phyloP scores from a whole-genome alignment of 805 yeast species.

The Dipodascus geniculatus region DNA sequence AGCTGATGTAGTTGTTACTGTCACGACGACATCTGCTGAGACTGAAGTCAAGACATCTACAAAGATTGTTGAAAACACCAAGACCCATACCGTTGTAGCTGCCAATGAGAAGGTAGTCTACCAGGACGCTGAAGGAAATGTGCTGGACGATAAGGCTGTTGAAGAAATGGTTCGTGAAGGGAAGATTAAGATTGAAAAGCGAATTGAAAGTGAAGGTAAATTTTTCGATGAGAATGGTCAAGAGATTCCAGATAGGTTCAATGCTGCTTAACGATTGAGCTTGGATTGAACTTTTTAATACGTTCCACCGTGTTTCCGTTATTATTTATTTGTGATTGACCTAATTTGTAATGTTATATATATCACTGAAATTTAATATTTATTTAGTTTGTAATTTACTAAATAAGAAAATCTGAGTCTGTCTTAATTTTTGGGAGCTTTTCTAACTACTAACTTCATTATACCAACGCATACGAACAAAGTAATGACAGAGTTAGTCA shows the following conservation, averaged over 20 bases:
- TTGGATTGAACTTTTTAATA: neutral
- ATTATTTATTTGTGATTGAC: no score
- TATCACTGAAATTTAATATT: no score
- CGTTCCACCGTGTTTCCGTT: no score
- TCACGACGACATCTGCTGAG: slow-evolving; percentile 1
- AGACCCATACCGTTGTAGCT: slow-evolving; percentile 2
- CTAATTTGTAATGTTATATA: no score
- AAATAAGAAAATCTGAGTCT: no score
- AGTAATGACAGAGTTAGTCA: no score
- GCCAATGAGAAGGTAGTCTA: slow-evolving; percentile 19
- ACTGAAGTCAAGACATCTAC: slow-evolving; percentile 5
- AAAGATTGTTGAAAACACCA: neutral
- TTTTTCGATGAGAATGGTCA: slow-evolving; percentile 10
- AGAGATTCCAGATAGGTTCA: slow-evolving; percentile 6
- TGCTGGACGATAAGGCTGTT: slow-evolving; percentile 18
- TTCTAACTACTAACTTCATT: no score
- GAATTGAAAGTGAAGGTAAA: slow-evolving; percentile 3
- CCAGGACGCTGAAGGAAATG: slow-evolving; percentile 29
- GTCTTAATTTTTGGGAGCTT: no score
- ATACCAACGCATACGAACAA: no score
- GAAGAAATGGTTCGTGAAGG: slow-evolving; percentile 9
- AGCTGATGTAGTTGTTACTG: slow-evolving; percentile 1
- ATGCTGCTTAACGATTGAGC: neutral
- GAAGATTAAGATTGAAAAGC: slow-evolving; percentile 10
- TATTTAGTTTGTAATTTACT: neutral